A percentile compares a stretch with the other conserved stretches of the same genome.
phyloP scores from a whole-genome alignment of 352 stramenopile species.

The Phytophthora meadii region DNA sequence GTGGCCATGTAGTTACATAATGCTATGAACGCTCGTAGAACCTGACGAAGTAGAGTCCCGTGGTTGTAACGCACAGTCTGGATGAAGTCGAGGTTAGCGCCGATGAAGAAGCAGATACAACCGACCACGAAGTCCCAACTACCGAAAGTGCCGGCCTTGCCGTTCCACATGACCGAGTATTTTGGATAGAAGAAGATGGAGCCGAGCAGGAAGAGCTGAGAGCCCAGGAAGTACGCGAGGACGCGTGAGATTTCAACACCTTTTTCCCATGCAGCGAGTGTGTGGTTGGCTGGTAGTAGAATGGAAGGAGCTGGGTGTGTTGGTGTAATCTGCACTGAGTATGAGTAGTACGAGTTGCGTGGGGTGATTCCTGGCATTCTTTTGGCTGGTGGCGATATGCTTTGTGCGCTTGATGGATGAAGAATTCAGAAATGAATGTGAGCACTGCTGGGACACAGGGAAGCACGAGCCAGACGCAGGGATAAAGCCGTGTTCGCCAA shows the following conservation, averaged over 20 bases:
- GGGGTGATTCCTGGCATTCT: conserved; percentile 6
- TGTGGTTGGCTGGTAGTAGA: conserved; percentile 3
- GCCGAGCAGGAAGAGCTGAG: conserved; percentile 57
- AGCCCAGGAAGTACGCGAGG: background rate
- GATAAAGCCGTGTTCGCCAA: conserved; percentile 10
- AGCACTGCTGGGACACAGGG: conserved; percentile 8
- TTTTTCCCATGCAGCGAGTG: background rate
- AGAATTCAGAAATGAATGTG: conserved; percentile 13
- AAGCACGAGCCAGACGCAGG: background rate
- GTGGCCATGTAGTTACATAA: conserved; percentile 66
- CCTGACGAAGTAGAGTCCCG: conserved; percentile 40
- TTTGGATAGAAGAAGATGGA: conserved; percentile 79
- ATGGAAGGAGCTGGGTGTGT: background rate
- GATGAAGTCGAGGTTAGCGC: conserved; percentile 70
- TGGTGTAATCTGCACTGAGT: conserved; percentile 3
- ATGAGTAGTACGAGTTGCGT: conserved; percentile 11
- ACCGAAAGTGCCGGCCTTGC: conserved; percentile 59
- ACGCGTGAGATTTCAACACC: background rate
- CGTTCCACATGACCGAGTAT: conserved; percentile 61
- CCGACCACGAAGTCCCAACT: conserved; percentile 71
- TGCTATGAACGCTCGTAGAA: conserved; percentile 60
- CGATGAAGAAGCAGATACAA: conserved; percentile 62
- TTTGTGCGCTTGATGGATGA: background rate
- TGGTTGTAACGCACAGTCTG: conserved; percentile 60
- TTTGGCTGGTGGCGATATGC: background rate